Base-by-base conservation (phyloP, 208 protist species). In the Leishmania major region DNA sequence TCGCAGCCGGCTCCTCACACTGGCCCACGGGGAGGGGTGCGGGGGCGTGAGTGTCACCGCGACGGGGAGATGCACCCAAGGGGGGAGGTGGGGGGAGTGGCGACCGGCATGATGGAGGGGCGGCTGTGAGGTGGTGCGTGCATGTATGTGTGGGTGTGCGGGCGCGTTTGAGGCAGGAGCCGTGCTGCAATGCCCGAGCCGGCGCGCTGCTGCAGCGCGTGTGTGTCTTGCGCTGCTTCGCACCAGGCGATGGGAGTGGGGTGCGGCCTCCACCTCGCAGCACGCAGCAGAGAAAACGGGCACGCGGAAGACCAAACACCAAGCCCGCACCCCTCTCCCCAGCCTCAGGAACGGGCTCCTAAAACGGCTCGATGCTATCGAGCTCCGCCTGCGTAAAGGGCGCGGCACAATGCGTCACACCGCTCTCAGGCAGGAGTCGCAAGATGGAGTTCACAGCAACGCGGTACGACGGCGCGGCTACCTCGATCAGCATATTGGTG, bases 361-460 rank as follows among this genome's bases (percentile, higher is more conserved):
- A 95, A 51, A 88, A 90, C 1, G 86, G 89, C 28, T 84, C 72
- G 15, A 92, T 84, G 64, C 76, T 83, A 22, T 80, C 84, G 7
- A 94, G 75, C 81, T 96, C 90, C 28, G 67, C 59, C 40, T 78
- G 80, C 0, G 87, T 90, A 70, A 80, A 96, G 2, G 83, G 82
- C 55, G 72, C 79, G 17, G 88, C 88, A 8, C 51, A 22, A 69
- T 85, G 82, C 5, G 49, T 13, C 5, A 93, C 15, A 7, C 91
- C 90, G 19, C 71, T 28, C 1, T 78, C 69, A 15, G 43, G 62
- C 82, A 96, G 72, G 19, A 66, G 25, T 6, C 45, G 76, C 25
- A 96, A 71, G 64, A 94, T 96, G 19, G 57, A 37, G 72, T 96
- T 96, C 60, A 93, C 90, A 4, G 89, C 89, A 19, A 67, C 75